Evolutionary conservation across 257 asterid species (phyloP).

Genomic region (Ocimum tenuiflorum): DNA sequence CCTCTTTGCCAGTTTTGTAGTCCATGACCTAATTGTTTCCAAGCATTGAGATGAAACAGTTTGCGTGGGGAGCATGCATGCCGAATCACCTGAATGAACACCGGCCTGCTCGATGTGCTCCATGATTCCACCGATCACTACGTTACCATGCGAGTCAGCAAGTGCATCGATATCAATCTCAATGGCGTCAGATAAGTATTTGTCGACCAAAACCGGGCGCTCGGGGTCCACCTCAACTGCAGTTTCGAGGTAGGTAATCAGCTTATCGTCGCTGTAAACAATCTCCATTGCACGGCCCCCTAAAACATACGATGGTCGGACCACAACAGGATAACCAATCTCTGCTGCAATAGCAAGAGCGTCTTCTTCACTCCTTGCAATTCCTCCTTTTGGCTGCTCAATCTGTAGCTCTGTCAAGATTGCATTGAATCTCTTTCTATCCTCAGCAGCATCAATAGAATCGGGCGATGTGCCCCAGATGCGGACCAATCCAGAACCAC

Average conservation of each 20-base stretch:
- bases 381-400: slow-evolving; percentile 97
- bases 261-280: slow-evolving; percentile 87
- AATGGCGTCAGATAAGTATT: slow-evolving; percentile 75
- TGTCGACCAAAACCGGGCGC: slow-evolving; percentile 90
- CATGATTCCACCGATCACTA: slow-evolving; percentile 98
- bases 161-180: slow-evolving; percentile 89
- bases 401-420: slow-evolving; percentile 71
- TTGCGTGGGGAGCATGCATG: slow-evolving; percentile 91
- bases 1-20: slow-evolving; percentile 71
- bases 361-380: slow-evolving; percentile 80
- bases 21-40: slow-evolving; percentile 80
- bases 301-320: slow-evolving; percentile 89
- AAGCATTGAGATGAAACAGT: slow-evolving; percentile 61
- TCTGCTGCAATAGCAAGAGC: slow-evolving; percentile 90
- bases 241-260: slow-evolving; percentile 65
- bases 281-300: slow-evolving; percentile 99
- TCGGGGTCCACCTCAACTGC: slow-evolving; percentile 96
- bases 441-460: slow-evolving; percentile 97
- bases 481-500: slow-evolving; percentile 64
- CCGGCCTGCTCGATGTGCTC: slow-evolving; percentile 99
- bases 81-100: slow-evolving; percentile 94
- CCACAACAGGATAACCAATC: slow-evolving; percentile 92
- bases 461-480: slow-evolving; percentile 99
- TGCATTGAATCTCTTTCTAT: slow-evolving; percentile 78
- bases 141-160: slow-evolving; percentile 70